Percentiles rank a stretch among this genome's conserved stretches.
Conservation (phyloP, 2,329 filamentous ascomycete species). For the Ophiocordyceps camponoti-leonardi region DNA sequence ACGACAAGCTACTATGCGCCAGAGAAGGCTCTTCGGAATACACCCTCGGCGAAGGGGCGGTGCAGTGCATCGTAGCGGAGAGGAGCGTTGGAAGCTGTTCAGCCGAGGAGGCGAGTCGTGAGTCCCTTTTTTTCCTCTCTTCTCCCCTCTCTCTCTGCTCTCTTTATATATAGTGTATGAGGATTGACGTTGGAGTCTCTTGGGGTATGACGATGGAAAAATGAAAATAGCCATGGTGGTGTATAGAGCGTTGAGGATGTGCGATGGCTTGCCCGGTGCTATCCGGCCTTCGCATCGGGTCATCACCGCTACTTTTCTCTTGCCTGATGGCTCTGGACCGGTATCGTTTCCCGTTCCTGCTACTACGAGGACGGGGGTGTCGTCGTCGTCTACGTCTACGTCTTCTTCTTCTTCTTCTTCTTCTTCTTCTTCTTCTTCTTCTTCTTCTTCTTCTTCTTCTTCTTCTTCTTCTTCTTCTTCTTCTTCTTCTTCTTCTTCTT, state of each 20-base stretch:
- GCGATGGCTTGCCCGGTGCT: conserved; percentile 29
- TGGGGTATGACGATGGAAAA: too few relatives aligned
- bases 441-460: too few relatives aligned
- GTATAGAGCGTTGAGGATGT: conserved; percentile 40
- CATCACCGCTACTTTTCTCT: conserved; percentile 38
- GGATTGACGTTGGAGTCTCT: too few relatives aligned
- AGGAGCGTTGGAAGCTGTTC: conserved; percentile 32
- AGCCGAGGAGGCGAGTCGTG: conserved; percentile 20
- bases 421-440: not conserved
- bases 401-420: not conserved
- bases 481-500: too few relatives aligned
- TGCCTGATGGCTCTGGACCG: conserved; percentile 4
- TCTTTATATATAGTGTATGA: too few relatives aligned
- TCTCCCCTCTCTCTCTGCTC: too few relatives aligned
- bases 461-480: too few relatives aligned
- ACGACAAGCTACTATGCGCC: too few relatives aligned
- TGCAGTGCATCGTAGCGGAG: conserved; percentile 48
- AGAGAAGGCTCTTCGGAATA: conserved; percentile 39
- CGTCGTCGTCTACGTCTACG: not conserved
- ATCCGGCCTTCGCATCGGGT: conserved; percentile 38
- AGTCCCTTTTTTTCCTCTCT: conserved; percentile 4
- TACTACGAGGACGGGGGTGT: not conserved
- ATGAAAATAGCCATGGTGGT: conserved; percentile 21
- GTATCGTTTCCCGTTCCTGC: too few relatives aligned
- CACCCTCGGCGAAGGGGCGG: conserved; percentile 53